phyloP scores from a whole-genome alignment of 768 basidiomycete species.

The Termitomyces eurrhizus region DNA sequence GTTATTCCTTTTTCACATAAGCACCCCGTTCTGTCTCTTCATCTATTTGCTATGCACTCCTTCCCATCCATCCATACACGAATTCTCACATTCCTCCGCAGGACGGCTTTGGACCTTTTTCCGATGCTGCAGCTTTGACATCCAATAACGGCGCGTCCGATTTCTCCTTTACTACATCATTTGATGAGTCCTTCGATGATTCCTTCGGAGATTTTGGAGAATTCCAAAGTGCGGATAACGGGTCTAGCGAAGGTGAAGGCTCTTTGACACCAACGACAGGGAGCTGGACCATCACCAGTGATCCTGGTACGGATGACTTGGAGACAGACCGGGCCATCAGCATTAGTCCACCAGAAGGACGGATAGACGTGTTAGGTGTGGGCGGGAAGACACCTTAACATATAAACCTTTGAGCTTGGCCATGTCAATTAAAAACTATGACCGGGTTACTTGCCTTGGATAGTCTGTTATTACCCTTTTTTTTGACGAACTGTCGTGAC shows the following conservation, averaged over 20 bases:
- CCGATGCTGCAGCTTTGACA: conserved; percentile 47
- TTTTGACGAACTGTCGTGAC: neutral
- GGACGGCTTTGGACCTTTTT: conserved; percentile 80
- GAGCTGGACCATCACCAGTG: conserved; percentile 66
- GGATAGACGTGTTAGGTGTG: conserved; percentile 1
- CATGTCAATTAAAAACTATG: neutral
- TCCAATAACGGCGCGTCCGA: conserved; percentile 25
- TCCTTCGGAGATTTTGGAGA: conserved; percentile 79
- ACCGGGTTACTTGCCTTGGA: neutral
- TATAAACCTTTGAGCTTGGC: neutral
- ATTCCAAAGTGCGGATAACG: conserved; percentile 48
- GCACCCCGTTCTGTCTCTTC: neutral
- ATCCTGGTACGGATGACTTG: conserved; percentile 25
- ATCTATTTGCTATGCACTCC: neutral
- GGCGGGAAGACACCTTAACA: conserved; percentile 1
- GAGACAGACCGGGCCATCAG: conserved; percentile 14
- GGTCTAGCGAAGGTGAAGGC: conserved; percentile 24
- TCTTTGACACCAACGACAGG: conserved; percentile 60
- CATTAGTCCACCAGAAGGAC: conserved; percentile 9
- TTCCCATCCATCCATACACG: neutral
- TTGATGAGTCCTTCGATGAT: conserved; percentile 65
- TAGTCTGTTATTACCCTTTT: neutral
- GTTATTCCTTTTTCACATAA: conserved; percentile 11
- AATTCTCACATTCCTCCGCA: conserved; percentile 22
- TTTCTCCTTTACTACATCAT: conserved; percentile 61